Percentiles rank a stretch among this genome's conserved stretches.
Conservation (phyloP, 1,139 yeast genomes). For the Scheffersomyces segobiensis region DNA sequence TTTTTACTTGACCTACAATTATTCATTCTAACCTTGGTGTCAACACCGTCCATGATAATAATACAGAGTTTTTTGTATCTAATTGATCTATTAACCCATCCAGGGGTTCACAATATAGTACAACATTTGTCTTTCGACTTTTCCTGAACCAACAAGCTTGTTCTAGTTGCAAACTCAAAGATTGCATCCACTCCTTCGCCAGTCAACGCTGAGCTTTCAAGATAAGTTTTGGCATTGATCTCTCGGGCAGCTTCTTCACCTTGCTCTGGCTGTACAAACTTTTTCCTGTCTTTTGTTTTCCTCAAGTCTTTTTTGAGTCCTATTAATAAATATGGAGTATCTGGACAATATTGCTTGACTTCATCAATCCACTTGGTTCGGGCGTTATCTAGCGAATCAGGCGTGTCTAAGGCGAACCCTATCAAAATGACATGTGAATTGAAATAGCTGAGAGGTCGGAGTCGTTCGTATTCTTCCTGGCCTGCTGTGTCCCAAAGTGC, state of each 20-base stretch:
- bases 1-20: background rate
- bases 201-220: constrained; percentile 75
- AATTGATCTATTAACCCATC: background rate
- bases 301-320: constrained; percentile 73
- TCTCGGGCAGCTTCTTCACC: constrained; percentile 62
- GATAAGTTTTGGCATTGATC: constrained; percentile 67
- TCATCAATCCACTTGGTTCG: constrained; percentile 73
- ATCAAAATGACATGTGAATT: constrained; percentile 72
- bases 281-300: constrained; percentile 26
- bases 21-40: background rate
- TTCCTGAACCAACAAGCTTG: constrained; percentile 50
- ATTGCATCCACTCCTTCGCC: constrained; percentile 85
- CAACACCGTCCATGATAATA: background rate
- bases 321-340: constrained; percentile 62
- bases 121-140: constrained; percentile 36
- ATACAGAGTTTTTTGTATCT: background rate
- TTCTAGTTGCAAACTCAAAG: constrained; percentile 73
- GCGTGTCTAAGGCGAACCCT: constrained; percentile 70
- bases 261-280: constrained; percentile 52
- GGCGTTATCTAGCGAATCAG: constrained; percentile 70
- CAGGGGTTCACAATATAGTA: constrained; percentile 23
- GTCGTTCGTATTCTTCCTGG: constrained; percentile 83
- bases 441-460: constrained; percentile 82
- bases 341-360: constrained; percentile 65
- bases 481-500: constrained; percentile 98